Percentiles rank a stretch among this genome's conserved stretches.
phyloP scores from a whole-genome alignment of 306 rosid species.

The Biancaea sappan region DNA sequence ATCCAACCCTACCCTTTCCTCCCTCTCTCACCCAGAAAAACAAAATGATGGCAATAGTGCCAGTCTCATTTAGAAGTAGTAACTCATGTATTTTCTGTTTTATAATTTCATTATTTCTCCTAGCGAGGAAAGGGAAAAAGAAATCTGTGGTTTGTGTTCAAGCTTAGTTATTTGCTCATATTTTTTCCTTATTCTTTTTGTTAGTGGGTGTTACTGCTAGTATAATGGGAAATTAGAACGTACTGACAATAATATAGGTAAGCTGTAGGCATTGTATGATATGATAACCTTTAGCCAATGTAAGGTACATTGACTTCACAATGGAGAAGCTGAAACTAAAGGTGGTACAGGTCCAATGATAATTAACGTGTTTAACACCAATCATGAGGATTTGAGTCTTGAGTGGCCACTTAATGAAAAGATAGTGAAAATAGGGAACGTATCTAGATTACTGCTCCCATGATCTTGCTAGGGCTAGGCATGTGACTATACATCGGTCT shows the following conservation, averaged over 20 bases:
- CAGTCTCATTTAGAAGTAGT: not conserved
- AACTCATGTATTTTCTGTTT: not conserved
- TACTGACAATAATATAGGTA: not conserved
- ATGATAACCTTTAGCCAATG: slow-evolving; percentile 13
- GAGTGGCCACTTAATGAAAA: not conserved
- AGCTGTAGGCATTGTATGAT: slow-evolving; percentile 6
- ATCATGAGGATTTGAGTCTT: not conserved
- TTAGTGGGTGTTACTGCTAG: not conserved
- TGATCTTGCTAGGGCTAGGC: not conserved
- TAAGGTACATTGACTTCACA: not conserved
- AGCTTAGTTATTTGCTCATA: not conserved
- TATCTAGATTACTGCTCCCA: not conserved
- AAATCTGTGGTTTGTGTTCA: not conserved
- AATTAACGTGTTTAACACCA: not conserved
- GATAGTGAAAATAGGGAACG: not conserved
- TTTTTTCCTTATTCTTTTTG: not conserved
- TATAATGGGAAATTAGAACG: not conserved
- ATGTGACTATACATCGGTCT: not conserved
- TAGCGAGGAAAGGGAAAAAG: not conserved
- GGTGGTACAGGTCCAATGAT: not conserved
- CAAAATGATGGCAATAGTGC: not conserved
- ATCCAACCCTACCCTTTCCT: not conserved
- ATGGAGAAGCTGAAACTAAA: slow-evolving; percentile 12
- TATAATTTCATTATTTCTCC: slow-evolving; percentile 11
- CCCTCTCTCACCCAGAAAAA: not conserved